phyloP scores from a whole-genome alignment of 805 yeast genomes.

The Deakozyma indianensis region DNA sequence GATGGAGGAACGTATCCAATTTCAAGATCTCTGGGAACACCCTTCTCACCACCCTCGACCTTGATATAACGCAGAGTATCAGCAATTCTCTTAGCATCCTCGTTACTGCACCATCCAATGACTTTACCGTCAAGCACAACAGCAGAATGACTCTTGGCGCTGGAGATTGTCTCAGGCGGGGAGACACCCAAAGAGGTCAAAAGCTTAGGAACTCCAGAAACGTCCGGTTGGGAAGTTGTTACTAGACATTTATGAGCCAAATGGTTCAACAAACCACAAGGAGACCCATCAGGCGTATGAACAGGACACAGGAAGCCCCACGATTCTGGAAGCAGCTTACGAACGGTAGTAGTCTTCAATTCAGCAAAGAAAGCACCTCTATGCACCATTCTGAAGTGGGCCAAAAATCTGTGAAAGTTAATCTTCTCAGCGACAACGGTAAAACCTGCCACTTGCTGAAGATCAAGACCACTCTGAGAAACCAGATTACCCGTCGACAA shows the following conservation, averaged over 20 bases:
- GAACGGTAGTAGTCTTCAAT: slow-evolving; percentile 90
- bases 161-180: slow-evolving; percentile 64
- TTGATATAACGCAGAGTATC: slow-evolving; percentile 89
- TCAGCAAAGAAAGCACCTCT: slow-evolving; percentile 99
- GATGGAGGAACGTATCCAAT: slow-evolving; percentile 96
- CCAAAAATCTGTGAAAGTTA: slow-evolving; percentile 88
- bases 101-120: slow-evolving; percentile 88
- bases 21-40: slow-evolving; percentile 77
- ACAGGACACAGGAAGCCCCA: slow-evolving; percentile 99
- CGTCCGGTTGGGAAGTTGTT: slow-evolving; percentile 51
- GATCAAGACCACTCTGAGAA: slow-evolving; percentile 91
- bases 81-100: slow-evolving; percentile 73
- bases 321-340: slow-evolving; percentile 91
- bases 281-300: slow-evolving; percentile 99
- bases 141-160: slow-evolving; percentile 79
- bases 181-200: slow-evolving; percentile 66
- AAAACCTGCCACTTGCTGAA: slow-evolving; percentile 95
- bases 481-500: slow-evolving; percentile 94
- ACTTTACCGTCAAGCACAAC: slow-evolving; percentile 88
- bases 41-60: slow-evolving; percentile 37
- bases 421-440: slow-evolving; percentile 98
- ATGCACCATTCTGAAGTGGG: slow-evolving; percentile 99
- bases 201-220: slow-evolving; percentile 50
- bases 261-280: slow-evolving; percentile 95
- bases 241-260: slow-evolving; percentile 89